Evolutionary conservation across 352 stramenopile species (phyloP), one percentile per base, ranked within the genome.

Genomic region (Pythium plurisporium): DNA sequence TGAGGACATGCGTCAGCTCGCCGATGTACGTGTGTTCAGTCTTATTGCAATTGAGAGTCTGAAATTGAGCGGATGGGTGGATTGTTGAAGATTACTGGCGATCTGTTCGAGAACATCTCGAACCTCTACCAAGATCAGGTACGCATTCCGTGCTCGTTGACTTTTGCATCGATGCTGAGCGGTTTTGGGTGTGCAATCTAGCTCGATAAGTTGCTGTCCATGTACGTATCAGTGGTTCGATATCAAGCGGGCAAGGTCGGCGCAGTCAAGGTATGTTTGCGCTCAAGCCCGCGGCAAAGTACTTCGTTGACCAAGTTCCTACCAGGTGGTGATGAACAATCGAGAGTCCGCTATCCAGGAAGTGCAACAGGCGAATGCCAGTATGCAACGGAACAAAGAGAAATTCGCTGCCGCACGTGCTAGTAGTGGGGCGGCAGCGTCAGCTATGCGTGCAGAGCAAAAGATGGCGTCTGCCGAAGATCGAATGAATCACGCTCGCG

Each of bases 381-480:
- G 80, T 51, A 95, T 95, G 85, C 85, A 95, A 54, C 68, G 85
- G 34, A 95, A 95, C 62, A 95, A 95, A 70, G 85, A 95, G 57
- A 74, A 83, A 0, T 95, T 95, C 63, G 85, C 85, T 17, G 85
- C 85, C 53, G 85, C 85, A 14, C 76, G 85, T 27, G 85, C 85
- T 27, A 95, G 85, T 59, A 95, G 82, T 53, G 85, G 85, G 1
- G 83, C 85, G 47, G 85, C 85, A 17, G 85, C 82, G 25, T 95
- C 85, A 52, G 85, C 85, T 6, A 93, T 95, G 82, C 76, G 82
- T 53, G 85, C 85, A 12, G 85, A 95, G 54, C 85, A 95, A 34
- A 93, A 95, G 57, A 92, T 95, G 81, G 75, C 85, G 33, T 93
- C 82, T 22, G 85, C 85, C 2, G 85, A 95, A 66, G 85, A 93